phyloP scores from a whole-genome alignment of 495 filamentous ascomycete genomes.

The Penicillium cinerascens region DNA sequence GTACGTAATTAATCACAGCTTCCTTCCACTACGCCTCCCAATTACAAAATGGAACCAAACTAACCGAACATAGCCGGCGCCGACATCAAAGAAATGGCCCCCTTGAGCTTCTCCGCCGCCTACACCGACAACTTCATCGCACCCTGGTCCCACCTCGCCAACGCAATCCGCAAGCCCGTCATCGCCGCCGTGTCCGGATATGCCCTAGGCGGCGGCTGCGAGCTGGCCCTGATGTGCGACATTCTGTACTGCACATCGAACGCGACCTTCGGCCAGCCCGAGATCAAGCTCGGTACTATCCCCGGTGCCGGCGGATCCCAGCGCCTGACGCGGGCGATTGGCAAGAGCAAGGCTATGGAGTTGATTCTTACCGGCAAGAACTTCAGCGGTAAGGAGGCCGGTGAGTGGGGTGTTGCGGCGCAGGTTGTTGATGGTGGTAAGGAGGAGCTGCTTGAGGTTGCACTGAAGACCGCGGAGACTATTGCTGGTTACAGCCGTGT shows the following conservation, averaged over 20 bases:
- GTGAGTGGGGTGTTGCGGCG: slow-evolving; percentile 85
- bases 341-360: slow-evolving; percentile 92
- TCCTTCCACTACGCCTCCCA: background rate
- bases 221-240: slow-evolving; percentile 97
- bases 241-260: slow-evolving; percentile 81
- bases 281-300: slow-evolving; percentile 90
- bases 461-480: slow-evolving; percentile 77
- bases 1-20: slow-evolving; percentile 21
- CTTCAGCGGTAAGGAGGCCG: slow-evolving; percentile 78
- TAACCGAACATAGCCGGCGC: slow-evolving; percentile 62
- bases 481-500: slow-evolving; percentile 80
- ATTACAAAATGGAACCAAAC: background rate
- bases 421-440: slow-evolving; percentile 70
- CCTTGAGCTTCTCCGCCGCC: slow-evolving; percentile 78
- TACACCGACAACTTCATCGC: slow-evolving; percentile 90
- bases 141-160: slow-evolving; percentile 81
- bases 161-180: slow-evolving; percentile 80
- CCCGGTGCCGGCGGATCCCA: slow-evolving; percentile 91
- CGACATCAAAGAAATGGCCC: slow-evolving; percentile 98
- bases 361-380: slow-evolving; percentile 82
- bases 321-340: slow-evolving; percentile 80
- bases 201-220: slow-evolving; percentile 91
- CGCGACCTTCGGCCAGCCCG: slow-evolving; percentile 92
- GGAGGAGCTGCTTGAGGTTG: slow-evolving; percentile 73
- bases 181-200: slow-evolving; percentile 93